Evolutionary conservation across 164 flowering plant species (phyloP).

Genomic region (Houttuynia cordata): DNA sequence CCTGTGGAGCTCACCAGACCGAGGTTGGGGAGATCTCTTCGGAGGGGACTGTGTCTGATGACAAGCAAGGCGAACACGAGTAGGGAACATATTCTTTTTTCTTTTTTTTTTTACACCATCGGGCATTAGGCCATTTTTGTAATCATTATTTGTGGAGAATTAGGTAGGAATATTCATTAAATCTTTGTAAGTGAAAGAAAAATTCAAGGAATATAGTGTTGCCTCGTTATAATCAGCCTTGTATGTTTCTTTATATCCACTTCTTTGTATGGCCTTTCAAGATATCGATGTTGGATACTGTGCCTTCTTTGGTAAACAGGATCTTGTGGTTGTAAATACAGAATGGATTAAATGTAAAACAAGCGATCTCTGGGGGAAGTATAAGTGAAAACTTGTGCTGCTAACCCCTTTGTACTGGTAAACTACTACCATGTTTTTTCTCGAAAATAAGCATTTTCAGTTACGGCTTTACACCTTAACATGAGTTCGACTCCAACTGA

Average conservation of each 20-base stretch:
- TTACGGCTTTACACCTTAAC: too few relatives aligned
- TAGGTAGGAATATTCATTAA: conserved; percentile 22
- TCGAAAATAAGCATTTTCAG: too few relatives aligned
- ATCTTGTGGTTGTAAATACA: not conserved
- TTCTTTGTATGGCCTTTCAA: too few relatives aligned
- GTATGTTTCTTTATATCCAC: not conserved
- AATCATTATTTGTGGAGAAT: conserved; percentile 23
- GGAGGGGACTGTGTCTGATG: conserved; percentile 56
- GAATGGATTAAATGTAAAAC: too few relatives aligned
- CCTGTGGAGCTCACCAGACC: conserved; percentile 15
- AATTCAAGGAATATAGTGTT: conserved; percentile 12
- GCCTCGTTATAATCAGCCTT: not conserved
- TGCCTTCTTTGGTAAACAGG: not conserved
- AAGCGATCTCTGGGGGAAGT: too few relatives aligned
- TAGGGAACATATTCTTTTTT: conserved; percentile 15
- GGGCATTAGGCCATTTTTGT: conserved; percentile 33
- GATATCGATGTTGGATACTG: not conserved
- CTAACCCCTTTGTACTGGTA: too few relatives aligned
- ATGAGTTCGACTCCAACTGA: too few relatives aligned
- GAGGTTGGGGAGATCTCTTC: conserved; percentile 39
- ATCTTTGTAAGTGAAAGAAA: conserved; percentile 18
- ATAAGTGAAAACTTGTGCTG: too few relatives aligned
- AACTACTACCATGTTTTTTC: too few relatives aligned
- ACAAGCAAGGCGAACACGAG: conserved; percentile 25
- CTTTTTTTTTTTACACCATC: not conserved